Base-by-base conservation (phyloP, 208 protist species). In the Leishmania martiniquensis region DNA sequence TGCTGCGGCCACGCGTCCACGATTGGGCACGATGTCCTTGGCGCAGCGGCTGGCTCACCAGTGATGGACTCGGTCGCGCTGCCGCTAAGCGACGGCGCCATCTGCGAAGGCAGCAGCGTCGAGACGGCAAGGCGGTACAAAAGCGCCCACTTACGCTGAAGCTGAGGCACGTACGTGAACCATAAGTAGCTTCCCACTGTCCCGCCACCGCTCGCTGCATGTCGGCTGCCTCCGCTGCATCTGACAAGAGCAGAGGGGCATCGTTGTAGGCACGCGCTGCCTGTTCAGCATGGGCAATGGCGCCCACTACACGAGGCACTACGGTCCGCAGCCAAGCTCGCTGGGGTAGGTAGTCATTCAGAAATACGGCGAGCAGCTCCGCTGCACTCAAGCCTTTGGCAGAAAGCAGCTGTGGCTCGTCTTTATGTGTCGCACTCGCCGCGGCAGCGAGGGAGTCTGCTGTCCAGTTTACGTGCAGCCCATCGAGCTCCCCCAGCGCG, bases 261-360 rank as follows among this genome's bases (percentile, higher is more conserved):
- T 55, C 2, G 22, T 32, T 29, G 66, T 60, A 79, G n/a, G 52
- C 73, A 9, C 22, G n/a, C 4, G 68, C 68, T 42, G 68, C 49
- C 34, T 76, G 74, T 54, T 42, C 44, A 1, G 79, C 79, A 37
- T 66, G 66, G 45, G n/a, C 2, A 29, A 83, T 66, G 13, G 72
- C 49, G 69, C 79, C 79, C n/a, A 78, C 25, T 0, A 39, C 25
- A 60, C 74, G 79, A n/a, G 79, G 74, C 44, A 83, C 69, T 29
- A 20, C 79, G 4, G 68, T 79, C 49, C 79, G 79, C 74, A 83
- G 39, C 79, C 79, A 83, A 59, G 79, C 79, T 1, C 79, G 79
- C 69, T 83, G 79, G n/a, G 79, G 79, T 25, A 79, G 59, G 34
- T 79, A 83, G 68, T 83, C 79, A 52, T 69, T 78, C n/a, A 83